Percentiles rank a stretch among this genome's conserved stretches.
These are phyloP conservation scores for Aphanoascus verrucosus DNA, from an alignment of 2,329 filamentous ascomycete species.

Conservation along the genomic window DNA sequence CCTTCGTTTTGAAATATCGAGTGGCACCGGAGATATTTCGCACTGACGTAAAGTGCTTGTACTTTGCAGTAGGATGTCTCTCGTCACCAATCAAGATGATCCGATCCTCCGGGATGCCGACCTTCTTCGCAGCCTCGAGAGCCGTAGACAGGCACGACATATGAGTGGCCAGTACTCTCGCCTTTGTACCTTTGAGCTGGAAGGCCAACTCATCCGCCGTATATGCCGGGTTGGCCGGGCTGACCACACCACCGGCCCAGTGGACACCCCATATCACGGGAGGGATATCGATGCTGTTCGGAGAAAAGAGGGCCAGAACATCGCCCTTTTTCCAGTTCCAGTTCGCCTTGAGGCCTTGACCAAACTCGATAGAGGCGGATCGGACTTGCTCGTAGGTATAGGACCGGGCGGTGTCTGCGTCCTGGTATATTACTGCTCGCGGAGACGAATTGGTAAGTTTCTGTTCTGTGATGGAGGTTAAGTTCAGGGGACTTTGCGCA, in stretches of 20 bases:
- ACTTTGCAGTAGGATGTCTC: constrained; percentile 22
- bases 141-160: constrained; percentile 54
- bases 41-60: constrained; percentile 58
- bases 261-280: constrained; percentile 64
- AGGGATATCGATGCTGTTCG: constrained; percentile 77
- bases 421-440: constrained; percentile 62
- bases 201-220: constrained; percentile 73
- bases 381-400: constrained; percentile 64
- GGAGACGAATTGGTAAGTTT: neutral
- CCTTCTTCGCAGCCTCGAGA: constrained; percentile 55
- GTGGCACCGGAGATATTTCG: constrained; percentile 51
- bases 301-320: constrained; percentile 69
- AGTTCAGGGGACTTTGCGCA: constrained; percentile 29
- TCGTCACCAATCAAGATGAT: constrained; percentile 68
- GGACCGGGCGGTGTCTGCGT: constrained; percentile 55
- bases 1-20: constrained; percentile 49
- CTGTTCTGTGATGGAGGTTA: neutral
- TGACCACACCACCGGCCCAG: constrained; percentile 72
- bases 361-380: constrained; percentile 60
- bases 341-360: constrained; percentile 60
- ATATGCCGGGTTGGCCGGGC: constrained; percentile 82
- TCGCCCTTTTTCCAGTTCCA: constrained; percentile 77
- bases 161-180: constrained; percentile 67
- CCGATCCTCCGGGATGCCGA: constrained; percentile 58
- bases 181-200: constrained; percentile 68